Conservation (phyloP, 345 rosid species). For the Citrus reticulata region DNA sequence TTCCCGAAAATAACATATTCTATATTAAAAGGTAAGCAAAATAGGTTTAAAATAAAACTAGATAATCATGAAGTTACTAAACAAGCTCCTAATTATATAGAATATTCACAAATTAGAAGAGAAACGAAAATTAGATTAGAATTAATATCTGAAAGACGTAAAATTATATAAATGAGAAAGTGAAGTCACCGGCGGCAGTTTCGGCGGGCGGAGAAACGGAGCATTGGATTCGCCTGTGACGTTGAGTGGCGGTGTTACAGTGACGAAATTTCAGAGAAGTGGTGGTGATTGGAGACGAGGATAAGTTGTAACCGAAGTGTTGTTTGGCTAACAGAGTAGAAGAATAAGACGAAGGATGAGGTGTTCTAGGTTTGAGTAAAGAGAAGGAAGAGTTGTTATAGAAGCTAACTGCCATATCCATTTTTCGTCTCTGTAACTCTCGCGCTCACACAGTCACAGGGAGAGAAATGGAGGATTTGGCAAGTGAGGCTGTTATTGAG, state of each 20-base stretch:
- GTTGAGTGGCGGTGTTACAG: conserved; percentile 4
- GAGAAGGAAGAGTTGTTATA: conserved; percentile 35
- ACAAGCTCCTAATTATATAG: background rate
- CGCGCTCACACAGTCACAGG: background rate
- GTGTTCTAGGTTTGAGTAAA: conserved; percentile 22
- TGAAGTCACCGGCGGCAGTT: conserved; percentile 47
- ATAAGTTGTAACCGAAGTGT: conserved; percentile 38
- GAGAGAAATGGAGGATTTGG: conserved; percentile 32
- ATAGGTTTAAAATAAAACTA: background rate
- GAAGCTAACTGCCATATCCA: conserved; percentile 62
- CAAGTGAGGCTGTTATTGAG: conserved; percentile 32
- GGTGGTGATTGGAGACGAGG: conserved; percentile 30
- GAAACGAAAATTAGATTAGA: background rate
- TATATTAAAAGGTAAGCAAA: background rate
- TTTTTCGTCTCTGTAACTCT: conserved; percentile 20
- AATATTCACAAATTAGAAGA: background rate
- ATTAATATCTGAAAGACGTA: background rate
- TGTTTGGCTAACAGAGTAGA: conserved; percentile 35
- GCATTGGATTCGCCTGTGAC: conserved; percentile 47
- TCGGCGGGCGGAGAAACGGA: conserved; percentile 61
- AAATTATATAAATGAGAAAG: background rate
- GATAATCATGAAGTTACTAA: background rate
- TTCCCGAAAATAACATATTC: background rate
- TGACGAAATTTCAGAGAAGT: conserved; percentile 42
- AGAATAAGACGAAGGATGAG: conserved; percentile 9